Evolutionary conservation across 2,329 filamentous ascomycete species (phyloP).

Genomic region (Hirsutella thompsonii): DNA sequence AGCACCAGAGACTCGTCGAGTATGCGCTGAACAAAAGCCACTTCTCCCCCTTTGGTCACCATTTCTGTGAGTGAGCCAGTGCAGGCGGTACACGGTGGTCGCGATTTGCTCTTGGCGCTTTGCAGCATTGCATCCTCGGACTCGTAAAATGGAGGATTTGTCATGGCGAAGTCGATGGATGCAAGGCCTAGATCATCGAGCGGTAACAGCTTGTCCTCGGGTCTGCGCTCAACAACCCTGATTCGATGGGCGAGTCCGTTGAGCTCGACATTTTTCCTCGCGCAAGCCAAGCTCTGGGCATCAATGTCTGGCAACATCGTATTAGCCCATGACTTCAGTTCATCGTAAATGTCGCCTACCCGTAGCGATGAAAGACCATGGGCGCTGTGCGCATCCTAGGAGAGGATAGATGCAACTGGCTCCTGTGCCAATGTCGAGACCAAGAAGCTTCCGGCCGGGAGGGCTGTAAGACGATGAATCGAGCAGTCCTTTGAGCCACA

Average conservation of each 20-base stretch:
- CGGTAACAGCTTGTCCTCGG: conserved; percentile 47
- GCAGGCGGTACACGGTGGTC: conserved; percentile 56
- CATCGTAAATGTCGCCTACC: conserved; percentile 14
- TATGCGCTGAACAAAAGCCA: conserved; percentile 60
- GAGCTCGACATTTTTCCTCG: conserved; percentile 49
- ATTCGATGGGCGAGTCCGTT: conserved; percentile 58
- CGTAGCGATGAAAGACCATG: conserved; percentile 64
- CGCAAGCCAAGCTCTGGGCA: conserved; percentile 50
- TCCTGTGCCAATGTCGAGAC: conserved; percentile 81
- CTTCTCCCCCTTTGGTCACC: conserved; percentile 69
- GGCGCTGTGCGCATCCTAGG: conserved; percentile 56
- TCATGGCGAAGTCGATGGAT: conserved; percentile 71
- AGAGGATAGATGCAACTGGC: conserved; percentile 87
- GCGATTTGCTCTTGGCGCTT: conserved; percentile 52
- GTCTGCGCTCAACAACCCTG: conserved; percentile 41
- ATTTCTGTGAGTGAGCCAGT: conserved; percentile 77
- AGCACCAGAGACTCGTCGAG: conserved; percentile 54
- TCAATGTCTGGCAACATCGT: conserved; percentile 59
- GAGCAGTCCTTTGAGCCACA: conserved; percentile 75
- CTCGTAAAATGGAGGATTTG: conserved; percentile 90
- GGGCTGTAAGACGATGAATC: conserved; percentile 52
- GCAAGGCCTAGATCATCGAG: conserved; percentile 37
- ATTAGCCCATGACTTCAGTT: too few relatives aligned
- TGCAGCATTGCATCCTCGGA: conserved; percentile 54
- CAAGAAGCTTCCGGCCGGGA: conserved; percentile 39